Base-by-base conservation (phyloP, 1,284 basidiomycete species). In the Mycosarcoma maydis region DNA sequence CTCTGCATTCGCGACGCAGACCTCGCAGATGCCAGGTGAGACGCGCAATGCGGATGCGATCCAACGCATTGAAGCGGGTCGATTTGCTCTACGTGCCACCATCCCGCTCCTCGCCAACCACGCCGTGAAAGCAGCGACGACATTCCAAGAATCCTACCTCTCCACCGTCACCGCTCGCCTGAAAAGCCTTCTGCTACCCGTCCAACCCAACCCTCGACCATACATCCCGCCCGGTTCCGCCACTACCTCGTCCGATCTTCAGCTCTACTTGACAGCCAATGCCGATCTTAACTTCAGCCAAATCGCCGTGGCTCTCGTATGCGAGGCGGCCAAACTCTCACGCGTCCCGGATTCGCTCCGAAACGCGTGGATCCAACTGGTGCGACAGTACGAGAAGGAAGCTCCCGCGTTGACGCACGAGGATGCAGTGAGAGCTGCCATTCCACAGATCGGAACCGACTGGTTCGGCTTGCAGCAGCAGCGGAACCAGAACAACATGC, bases 211-310 rank as follows among this genome's bases (percentile, higher is more conserved):
- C 53, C 80, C 80, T 6, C 68, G 73, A 4, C 72, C 78, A 2
- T 81, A 77, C 51, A 41, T 62, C 22, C 69, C 79, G 0, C 73
- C 75, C 6, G 70, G 66, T 4, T 45, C 45, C 10, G 33, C 72
- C 6, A 26, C 64, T 6, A 26, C 62, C 16, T 49, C 51, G 4
- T 32, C 66, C 29, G 26, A 11, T 19, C n/a, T 48, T 37, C 53
- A 67, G 32, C 72, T 81, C 23, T 78, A 68, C 57, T 50, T 77
- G n/a, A 77, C 78, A 8, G 77, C 68, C 10, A 79, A 67, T 38
- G 58, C 78, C 3, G 74, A 76, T 17, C 62, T 80, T 27, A 81
- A 81, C 68, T 79, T 80, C 44, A 51, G 50, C 14, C 80, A 81
- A 45, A 75, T 78, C 55, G 72, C 71, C 16, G 60, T 77, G 0